phyloP scores from a whole-genome alignment of 2,329 filamentous ascomycete genomes.

The Colletotrichum sp. region DNA sequence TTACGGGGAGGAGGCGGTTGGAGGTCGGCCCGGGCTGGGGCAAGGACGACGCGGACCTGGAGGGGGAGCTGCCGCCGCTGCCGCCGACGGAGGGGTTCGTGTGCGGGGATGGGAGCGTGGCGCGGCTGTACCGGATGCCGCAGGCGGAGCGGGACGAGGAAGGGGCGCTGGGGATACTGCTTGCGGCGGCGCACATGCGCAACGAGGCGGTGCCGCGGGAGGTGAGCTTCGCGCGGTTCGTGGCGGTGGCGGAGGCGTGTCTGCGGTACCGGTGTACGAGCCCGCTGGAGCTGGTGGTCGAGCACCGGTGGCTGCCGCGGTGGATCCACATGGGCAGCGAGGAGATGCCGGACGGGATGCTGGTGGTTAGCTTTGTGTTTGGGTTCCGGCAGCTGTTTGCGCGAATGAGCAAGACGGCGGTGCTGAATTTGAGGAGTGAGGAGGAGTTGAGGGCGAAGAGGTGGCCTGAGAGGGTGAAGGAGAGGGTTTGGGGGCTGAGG shows the following conservation, averaged over 20 bases:
- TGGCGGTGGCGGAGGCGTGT: constrained; percentile 56
- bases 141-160: constrained; percentile 51
- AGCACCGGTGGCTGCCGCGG: constrained; percentile 56
- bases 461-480: constrained; percentile 53
- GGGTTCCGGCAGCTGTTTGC: constrained; percentile 54
- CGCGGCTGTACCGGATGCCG: constrained; percentile 57
- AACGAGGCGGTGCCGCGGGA: constrained; percentile 49
- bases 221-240: constrained; percentile 53
- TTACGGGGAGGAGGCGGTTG: constrained; percentile 34
- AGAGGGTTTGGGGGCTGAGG: constrained; percentile 54
- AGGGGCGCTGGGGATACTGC: constrained; percentile 47
- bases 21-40: constrained; percentile 31
- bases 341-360: constrained; percentile 53
- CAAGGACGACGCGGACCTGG: constrained; percentile 41
- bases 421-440: constrained; percentile 50
- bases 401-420: constrained; percentile 53
- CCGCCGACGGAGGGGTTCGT: constrained; percentile 37
- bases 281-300: constrained; percentile 54
- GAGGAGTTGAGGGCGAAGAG: constrained; percentile 45
- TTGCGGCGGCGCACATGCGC: constrained; percentile 59
- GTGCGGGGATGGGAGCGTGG: constrained; percentile 48
- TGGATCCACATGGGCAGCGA: constrained; percentile 55
- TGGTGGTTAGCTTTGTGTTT: constrained; percentile 60
- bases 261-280: constrained; percentile 57
- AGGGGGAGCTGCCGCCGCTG: constrained; percentile 34